Base-by-base conservation (phyloP, 225 moss, liverwort and hornwort genomes). In the Pseudisothecium myosuroides region DNA sequence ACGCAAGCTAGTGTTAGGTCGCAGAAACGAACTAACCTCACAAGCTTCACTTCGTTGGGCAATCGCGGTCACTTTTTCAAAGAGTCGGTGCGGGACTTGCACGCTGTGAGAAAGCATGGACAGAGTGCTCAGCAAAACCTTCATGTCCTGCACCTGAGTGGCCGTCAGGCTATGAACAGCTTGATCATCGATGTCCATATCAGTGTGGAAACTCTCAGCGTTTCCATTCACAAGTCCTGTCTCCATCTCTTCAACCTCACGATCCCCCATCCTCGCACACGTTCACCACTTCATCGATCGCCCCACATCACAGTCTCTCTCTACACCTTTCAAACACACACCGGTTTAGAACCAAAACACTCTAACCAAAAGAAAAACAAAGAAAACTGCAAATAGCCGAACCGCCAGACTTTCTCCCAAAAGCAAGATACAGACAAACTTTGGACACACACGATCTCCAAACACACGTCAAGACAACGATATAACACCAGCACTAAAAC, bases 111-210 rank as follows among this genome's bases (percentile, higher is more conserved):
- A 93, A 54, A 95, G 89, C 87, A 91, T 81, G 55, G 93, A 93
- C 56, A 95, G 88, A 78, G 93, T 90, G 90, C 87, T 89, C 86
- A 95, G 84, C 93, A 95, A 85, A 47, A 90, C 93, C 93, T 91
- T 95, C 91, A 95, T 86, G 88, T 93, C 92, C 84, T 93, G 92
- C 93, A 93, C 81, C 90, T 95, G 95, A 54, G 89, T 58, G 62
- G 83, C 89, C 61, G 89, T 90, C 26, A 94, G 79, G 50, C 88
- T 73, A 50, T 15, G 61, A 29, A 60, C 83, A 58, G 87, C 80
- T 81, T 75, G 83, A 61, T n/a, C 85, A 49, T 90, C 89, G n/a
- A 81, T 32, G 43, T 92, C 92, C 91, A 94, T 90, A 39, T 68
- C 87, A 31, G 63, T 45, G 31, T 89, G 83, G 32, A 79, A 72